Evolutionary conservation across 768 basidiomycete genomes (phyloP), one percentile per base, ranked within the genome.

Genomic region (Kwoniella sp.): DNA sequence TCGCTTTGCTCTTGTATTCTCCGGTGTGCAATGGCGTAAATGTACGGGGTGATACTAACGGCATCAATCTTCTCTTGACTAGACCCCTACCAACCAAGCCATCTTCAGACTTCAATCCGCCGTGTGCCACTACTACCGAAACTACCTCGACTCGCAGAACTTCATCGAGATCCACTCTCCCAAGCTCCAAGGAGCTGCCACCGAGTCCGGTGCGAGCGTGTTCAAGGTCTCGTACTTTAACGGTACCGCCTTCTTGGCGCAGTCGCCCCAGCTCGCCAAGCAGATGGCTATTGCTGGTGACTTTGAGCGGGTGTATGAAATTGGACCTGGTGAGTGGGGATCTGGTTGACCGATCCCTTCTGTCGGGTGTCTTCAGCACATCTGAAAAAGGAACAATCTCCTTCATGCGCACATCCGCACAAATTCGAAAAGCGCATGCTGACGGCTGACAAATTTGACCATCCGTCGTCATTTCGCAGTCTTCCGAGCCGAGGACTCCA

Each of bases 201-300:
- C 96, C 1, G 96, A 98, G 82, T 91, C 90, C 13, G 96, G 96
- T 9, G 92, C 96, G 48, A 91, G 90, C 37, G 96, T 99, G 41
- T 99, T 98, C 86, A 93, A 94, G 84, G 96, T 98, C 51, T 86
- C 86, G 76, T 98, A 99, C 82, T 99, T 98, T 85, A 95, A 96
- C 85, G 93, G 91, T 30, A 86, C 81, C 71, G 96, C 96, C 1
- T 99, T 85, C 84, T 86, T 99, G 45, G 96, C 96, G 22, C 96
- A 99, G 81, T 93, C 91, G 41, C 96, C 96, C 45, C 96, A 99
- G 78, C 85, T 98, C 17, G 92, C 93, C 56, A 99, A 99, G 82
- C 96, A 99, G 82, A 99, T 99, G 96, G 91, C 90, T 66, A 98
- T 99, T 73, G 93, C 96, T 34, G 93, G 92, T 59, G 96, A 98